Evolutionary conservation across 345 rosid species (phyloP).

Genomic region (Litchi chinensis): DNA sequence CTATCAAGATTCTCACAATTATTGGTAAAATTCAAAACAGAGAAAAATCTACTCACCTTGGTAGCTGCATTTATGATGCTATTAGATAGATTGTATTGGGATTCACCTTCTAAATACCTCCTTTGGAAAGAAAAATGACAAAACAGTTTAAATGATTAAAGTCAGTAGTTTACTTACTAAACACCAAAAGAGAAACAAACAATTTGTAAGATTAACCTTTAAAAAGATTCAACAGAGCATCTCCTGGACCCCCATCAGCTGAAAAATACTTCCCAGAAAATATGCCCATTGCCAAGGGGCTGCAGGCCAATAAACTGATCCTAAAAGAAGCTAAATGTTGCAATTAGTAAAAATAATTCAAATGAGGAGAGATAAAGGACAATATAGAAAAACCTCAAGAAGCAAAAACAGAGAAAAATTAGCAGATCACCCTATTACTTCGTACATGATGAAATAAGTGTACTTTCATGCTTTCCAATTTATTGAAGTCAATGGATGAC

Average conservation of each 20-base stretch:
- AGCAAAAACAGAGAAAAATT: background rate
- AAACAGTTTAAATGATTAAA: background rate
- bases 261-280: slow-evolving; percentile 64
- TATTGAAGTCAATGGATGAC: slow-evolving; percentile 10
- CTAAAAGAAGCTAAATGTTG: slow-evolving; percentile 25
- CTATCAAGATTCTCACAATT: background rate
- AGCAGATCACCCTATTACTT: background rate
- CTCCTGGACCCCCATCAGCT: slow-evolving; percentile 44
- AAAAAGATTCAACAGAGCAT: slow-evolving; percentile 61
- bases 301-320: slow-evolving; percentile 56
- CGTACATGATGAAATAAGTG: background rate
- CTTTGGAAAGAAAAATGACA: slow-evolving; percentile 32
- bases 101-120: slow-evolving; percentile 61
- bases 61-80: slow-evolving; percentile 34
- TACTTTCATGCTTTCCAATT: background rate
- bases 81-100: slow-evolving; percentile 46
- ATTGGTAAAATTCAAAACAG: slow-evolving; percentile 1
- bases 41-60: slow-evolving; percentile 30
- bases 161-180: background rate
- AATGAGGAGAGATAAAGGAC: background rate
- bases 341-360: background rate
- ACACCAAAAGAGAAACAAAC: slow-evolving; percentile 7
- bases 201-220: slow-evolving; percentile 34
- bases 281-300: slow-evolving; percentile 74
- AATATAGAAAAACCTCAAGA: background rate